Conservation (phyloP, 345 rosid species). For the Citrus unshiu region DNA sequence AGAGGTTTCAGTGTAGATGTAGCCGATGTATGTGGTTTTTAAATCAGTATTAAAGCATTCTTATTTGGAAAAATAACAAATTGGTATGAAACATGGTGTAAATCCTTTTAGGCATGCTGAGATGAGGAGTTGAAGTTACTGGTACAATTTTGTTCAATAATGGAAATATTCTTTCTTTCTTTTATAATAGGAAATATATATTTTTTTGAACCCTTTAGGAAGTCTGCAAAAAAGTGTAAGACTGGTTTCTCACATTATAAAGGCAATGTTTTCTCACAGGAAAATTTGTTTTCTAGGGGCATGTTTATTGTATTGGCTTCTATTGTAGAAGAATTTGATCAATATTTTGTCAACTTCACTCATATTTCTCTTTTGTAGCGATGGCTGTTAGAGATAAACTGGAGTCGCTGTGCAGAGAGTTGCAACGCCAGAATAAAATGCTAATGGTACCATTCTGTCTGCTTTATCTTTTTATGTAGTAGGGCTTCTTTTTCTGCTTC, state of each 20-base stretch:
- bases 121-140: not conserved
- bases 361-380: slow-evolving; percentile 39
- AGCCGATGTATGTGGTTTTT: not conserved
- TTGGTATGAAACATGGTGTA: not conserved
- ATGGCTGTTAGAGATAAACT: slow-evolving; percentile 81
- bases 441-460: slow-evolving; percentile 53
- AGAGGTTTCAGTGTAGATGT: not conserved
- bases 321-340: not conserved
- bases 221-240: not conserved
- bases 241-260: not conserved
- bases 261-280: not conserved
- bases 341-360: not conserved
- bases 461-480: slow-evolving; percentile 1
- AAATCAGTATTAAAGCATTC: not conserved
- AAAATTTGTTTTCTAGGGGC: not conserved
- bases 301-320: not conserved
- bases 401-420: slow-evolving; percentile 88
- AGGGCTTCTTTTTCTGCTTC: not conserved
- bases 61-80: not conserved
- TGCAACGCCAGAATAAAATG: slow-evolving; percentile 91
- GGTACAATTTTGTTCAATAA: not conserved
- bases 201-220: not conserved
- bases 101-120: not conserved
- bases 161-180: not conserved
- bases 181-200: not conserved